phyloP scores from a whole-genome alignment of 2,329 filamentous ascomycete species.

The Colletotrichum orbiculare region DNA sequence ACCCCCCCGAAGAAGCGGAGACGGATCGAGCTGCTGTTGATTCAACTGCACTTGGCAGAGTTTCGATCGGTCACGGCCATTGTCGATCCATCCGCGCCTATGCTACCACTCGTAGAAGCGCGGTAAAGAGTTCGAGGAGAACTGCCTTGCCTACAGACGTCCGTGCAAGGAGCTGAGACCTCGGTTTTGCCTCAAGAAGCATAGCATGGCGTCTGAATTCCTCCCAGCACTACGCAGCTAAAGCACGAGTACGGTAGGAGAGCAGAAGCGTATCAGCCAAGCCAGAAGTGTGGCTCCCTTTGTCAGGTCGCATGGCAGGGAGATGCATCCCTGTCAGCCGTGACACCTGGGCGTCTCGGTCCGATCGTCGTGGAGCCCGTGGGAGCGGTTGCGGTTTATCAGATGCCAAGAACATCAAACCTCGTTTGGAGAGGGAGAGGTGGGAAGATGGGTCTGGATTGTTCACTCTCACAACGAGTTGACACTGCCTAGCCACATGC shows the following conservation, averaged over 20 bases:
- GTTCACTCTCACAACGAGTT: not conserved
- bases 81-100: no score
- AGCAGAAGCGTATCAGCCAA: constrained; percentile 10
- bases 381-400: constrained; percentile 13
- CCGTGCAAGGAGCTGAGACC: not conserved
- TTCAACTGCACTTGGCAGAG: no score
- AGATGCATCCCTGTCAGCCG: constrained; percentile 5
- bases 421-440: not conserved
- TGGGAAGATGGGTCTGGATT: no score
- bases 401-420: constrained; percentile 13
- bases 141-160: not conserved
- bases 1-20: no score
- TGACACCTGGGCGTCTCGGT: constrained; percentile 5
- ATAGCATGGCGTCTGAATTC: not conserved
- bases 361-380: not conserved
- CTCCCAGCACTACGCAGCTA: not conserved
- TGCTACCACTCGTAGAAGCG: not conserved
- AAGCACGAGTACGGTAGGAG: not conserved
- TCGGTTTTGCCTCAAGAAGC: constrained; percentile 10
- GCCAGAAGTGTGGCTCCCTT: constrained; percentile 10
- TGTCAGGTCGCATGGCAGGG: constrained; percentile 20
- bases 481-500: constrained; percentile 13
- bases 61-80: no score
- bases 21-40: no score
- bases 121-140: not conserved